A percentile compares a stretch with the other conserved stretches of the same genome.
Conservation (phyloP, 2,329 filamentous ascomycete genomes). For the Xylariales sp. region DNA sequence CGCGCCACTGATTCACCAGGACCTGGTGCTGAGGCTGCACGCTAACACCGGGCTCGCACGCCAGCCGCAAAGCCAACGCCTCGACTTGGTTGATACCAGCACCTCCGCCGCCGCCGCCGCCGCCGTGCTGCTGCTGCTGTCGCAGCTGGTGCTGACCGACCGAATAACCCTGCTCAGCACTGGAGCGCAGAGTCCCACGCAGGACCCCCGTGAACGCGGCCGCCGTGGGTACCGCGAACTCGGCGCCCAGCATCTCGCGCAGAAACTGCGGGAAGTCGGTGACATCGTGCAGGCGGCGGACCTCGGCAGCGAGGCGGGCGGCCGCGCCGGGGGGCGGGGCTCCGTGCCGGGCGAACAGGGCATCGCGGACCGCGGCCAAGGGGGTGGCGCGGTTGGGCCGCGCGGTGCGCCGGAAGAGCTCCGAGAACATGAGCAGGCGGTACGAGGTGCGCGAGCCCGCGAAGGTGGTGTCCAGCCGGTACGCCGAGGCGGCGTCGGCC, state of each 20-base stretch:
- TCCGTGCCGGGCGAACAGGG: slow-evolving; percentile 41
- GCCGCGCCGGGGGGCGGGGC: slow-evolving; percentile 37
- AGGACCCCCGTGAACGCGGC: slow-evolving; percentile 27
- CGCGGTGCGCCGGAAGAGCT: slow-evolving; percentile 41
- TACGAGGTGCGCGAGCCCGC: slow-evolving; percentile 41
- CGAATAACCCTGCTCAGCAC: slow-evolving; percentile 29
- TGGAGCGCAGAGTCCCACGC: slow-evolving; percentile 26
- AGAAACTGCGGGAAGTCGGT: slow-evolving; percentile 38
- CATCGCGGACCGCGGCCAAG: slow-evolving; percentile 35
- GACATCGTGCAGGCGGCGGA: slow-evolving; percentile 37
- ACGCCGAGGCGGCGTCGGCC: slow-evolving; percentile 31
- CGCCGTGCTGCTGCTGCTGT: too few relatives aligned
- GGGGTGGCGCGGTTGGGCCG: slow-evolving; percentile 29
- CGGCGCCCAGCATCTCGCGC: slow-evolving; percentile 33
- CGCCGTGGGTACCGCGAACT: slow-evolving; percentile 14
- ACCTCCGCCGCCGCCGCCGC: too few relatives aligned
- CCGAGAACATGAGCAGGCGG: slow-evolving; percentile 48
- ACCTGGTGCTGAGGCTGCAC: too few relatives aligned
- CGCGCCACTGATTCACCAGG: too few relatives aligned
- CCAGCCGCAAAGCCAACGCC: slow-evolving; percentile 18
- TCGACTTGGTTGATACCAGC: slow-evolving; percentile 11
- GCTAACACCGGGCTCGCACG: too few relatives aligned
- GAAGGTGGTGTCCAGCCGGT: slow-evolving; percentile 43
- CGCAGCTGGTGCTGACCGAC: too few relatives aligned
- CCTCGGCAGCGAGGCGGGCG: slow-evolving; percentile 32